phyloP scores from a whole-genome alignment of 73 alveolate genomes.

The Chromera velia region DNA sequence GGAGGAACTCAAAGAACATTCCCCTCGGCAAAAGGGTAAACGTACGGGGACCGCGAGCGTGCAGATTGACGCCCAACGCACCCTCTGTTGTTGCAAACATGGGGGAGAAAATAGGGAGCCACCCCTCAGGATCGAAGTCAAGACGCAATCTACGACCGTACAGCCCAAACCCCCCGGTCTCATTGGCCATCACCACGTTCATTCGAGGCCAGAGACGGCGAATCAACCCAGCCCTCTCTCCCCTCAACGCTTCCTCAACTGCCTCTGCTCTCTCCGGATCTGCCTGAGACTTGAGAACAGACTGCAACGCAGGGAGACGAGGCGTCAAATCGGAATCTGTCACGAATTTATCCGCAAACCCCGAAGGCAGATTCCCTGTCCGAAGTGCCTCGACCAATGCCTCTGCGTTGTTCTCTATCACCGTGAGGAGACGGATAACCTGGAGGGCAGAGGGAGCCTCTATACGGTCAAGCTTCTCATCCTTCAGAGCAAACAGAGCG shows the following conservation, averaged over 20 bases:
- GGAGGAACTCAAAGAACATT: too few relatives aligned
- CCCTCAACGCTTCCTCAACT: background rate
- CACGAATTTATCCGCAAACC: too few relatives aligned
- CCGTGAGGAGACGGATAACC: too few relatives aligned
- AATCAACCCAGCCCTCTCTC: background rate
- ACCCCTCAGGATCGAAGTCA: constrained; percentile 14
- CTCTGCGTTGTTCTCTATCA: too few relatives aligned
- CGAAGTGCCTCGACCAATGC: too few relatives aligned
- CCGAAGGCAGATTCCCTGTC: too few relatives aligned
- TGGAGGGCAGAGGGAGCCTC: constrained; percentile 13
- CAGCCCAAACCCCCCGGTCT: constrained; percentile 11
- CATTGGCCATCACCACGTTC: constrained; percentile 18
- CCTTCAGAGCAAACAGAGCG: constrained; percentile 21
- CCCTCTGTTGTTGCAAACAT: constrained; percentile 23
- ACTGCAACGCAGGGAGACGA: too few relatives aligned
- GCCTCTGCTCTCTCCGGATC: constrained; percentile 7
- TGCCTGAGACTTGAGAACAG: too few relatives aligned
- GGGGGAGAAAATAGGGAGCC: constrained; percentile 19
- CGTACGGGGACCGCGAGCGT: too few relatives aligned
- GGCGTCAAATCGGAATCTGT: too few relatives aligned
- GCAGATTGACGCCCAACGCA: constrained; percentile 9
- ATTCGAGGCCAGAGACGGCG: constrained; percentile 16
- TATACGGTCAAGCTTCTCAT: constrained; percentile 4
- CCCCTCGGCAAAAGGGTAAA: too few relatives aligned
- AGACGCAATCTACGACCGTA: background rate